A percentile compares a stretch with the other conserved stretches of the same genome.
phyloP scores from a whole-genome alignment of 495 filamentous ascomycete genomes.

The Daldinia childiae region DNA sequence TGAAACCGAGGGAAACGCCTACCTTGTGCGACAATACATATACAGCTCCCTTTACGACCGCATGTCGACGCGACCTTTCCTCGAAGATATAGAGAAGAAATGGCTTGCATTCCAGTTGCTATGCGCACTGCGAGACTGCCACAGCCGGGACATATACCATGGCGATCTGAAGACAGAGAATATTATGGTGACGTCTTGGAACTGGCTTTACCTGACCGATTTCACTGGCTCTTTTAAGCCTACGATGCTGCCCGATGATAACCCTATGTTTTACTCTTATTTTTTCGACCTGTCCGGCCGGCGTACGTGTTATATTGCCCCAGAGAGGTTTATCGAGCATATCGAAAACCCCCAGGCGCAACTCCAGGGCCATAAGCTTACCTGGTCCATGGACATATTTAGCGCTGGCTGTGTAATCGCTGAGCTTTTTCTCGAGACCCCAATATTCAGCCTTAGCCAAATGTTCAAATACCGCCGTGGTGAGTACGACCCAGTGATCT shows the following conservation, averaged over 20 bases:
- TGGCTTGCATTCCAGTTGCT: constrained; percentile 98
- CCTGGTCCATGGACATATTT: constrained; percentile 99
- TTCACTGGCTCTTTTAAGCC: constrained; percentile 97
- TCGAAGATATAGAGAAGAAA: constrained; percentile 98
- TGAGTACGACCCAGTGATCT: constrained; percentile 87
- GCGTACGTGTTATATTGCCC: constrained; percentile 95
- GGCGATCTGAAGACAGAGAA: constrained; percentile 99
- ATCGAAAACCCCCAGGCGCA: constrained; percentile 64
- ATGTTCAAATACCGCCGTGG: constrained; percentile 92
- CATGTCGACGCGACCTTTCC: constrained; percentile 93
- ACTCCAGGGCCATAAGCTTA: constrained; percentile 50
- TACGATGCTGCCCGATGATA: constrained; percentile 93
- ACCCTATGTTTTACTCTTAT: constrained; percentile 96
- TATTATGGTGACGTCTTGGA: constrained; percentile 96
- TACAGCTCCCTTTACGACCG: constrained; percentile 98
- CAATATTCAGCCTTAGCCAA: constrained; percentile 91
- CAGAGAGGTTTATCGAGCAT: constrained; percentile 84
- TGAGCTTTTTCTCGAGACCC: constrained; percentile 93
- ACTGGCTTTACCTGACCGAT: constrained; percentile 97
- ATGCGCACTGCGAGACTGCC: constrained; percentile 91
- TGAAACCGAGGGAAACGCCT: constrained; percentile 89
- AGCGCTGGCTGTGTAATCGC: constrained; percentile 97
- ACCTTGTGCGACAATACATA: constrained; percentile 94
- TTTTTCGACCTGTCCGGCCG: constrained; percentile 94
- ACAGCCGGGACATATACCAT: constrained; percentile 89